phyloP scores from a whole-genome alignment of 345 rosid genomes.

The Syzygium grande region DNA sequence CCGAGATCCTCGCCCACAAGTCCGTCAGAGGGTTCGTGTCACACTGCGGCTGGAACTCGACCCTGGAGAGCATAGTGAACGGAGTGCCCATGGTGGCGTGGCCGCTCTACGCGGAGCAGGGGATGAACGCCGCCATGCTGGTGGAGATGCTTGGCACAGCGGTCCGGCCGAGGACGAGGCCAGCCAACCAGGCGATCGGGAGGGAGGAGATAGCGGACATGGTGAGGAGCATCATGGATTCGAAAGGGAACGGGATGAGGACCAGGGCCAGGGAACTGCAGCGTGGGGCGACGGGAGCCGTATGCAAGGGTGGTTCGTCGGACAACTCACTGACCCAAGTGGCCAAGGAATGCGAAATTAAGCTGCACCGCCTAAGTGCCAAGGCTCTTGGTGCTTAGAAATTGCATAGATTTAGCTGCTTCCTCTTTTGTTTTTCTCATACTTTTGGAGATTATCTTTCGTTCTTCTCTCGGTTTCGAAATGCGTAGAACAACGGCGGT shows the following conservation, averaged over 20 bases:
- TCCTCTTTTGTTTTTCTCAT: not conserved
- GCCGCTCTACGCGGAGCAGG: constrained; percentile 56
- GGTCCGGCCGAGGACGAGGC: constrained; percentile 10
- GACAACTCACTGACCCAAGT: constrained; percentile 16
- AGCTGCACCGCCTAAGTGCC: not conserved
- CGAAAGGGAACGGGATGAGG: constrained; percentile 29
- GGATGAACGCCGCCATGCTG: constrained; percentile 41
- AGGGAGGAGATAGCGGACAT: constrained; percentile 32
- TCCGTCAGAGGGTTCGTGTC: constrained; percentile 62
- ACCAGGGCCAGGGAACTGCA: constrained; percentile 24
- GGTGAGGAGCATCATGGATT: constrained; percentile 37
- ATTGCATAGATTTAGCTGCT: not conserved
- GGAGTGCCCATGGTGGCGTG: constrained; percentile 55
- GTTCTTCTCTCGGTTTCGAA: not conserved
- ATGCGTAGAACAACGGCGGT: not conserved
- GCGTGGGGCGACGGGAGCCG: constrained; percentile 14
- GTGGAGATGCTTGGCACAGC: constrained; percentile 40
- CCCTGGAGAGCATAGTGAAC: constrained; percentile 38
- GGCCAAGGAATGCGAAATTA: constrained; percentile 13
- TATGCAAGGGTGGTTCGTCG: constrained; percentile 24
- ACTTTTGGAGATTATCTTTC: not conserved
- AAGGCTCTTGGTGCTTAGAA: constrained; percentile 3
- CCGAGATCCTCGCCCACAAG: constrained; percentile 36
- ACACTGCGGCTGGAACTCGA: constrained; percentile 78
- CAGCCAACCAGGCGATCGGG: constrained; percentile 5